Conservation (phyloP, 345 rosid genomes). For the Arabis alpina region DNA sequence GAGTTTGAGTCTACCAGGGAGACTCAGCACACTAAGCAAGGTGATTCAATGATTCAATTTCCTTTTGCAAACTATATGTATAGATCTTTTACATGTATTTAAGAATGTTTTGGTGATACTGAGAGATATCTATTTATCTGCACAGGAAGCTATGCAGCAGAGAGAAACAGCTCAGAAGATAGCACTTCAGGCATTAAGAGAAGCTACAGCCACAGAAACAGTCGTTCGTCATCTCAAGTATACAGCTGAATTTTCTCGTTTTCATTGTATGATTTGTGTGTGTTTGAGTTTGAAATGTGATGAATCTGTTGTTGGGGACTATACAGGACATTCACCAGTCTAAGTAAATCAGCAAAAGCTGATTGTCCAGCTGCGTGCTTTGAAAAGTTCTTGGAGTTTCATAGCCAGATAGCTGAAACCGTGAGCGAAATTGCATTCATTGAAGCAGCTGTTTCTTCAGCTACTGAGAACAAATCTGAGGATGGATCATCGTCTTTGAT, state of each 20-base stretch:
- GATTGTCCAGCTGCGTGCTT: slow-evolving; percentile 82
- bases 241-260: background rate
- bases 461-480: slow-evolving; percentile 44
- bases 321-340: slow-evolving; percentile 64
- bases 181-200: slow-evolving; percentile 90
- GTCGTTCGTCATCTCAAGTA: slow-evolving; percentile 91
- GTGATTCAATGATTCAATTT: slow-evolving; percentile 40
- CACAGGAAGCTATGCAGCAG: slow-evolving; percentile 90
- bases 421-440: slow-evolving; percentile 64
- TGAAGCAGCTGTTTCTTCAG: slow-evolving; percentile 62
- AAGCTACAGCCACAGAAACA: slow-evolving; percentile 78
- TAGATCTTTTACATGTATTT: background rate
- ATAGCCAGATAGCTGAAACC: slow-evolving; percentile 69
- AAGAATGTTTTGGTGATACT: slow-evolving; percentile 15
- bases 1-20: slow-evolving; percentile 64
- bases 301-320: background rate
- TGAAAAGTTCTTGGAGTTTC: slow-evolving; percentile 84
- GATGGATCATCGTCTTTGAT: slow-evolving; percentile 47
- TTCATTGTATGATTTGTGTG: background rate
- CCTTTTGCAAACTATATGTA: too few relatives aligned
- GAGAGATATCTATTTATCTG: slow-evolving; percentile 20
- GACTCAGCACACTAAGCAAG: slow-evolving; percentile 70
- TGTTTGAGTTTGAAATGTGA: slow-evolving; percentile 10
- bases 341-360: slow-evolving; percentile 73
- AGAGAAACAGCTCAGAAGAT: slow-evolving; percentile 84